A percentile compares a stretch with the other conserved stretches of the same genome.
Evolutionary conservation across 768 basidiomycete genomes (phyloP).

Genomic region (Candolleomyces eurysporus): DNA sequence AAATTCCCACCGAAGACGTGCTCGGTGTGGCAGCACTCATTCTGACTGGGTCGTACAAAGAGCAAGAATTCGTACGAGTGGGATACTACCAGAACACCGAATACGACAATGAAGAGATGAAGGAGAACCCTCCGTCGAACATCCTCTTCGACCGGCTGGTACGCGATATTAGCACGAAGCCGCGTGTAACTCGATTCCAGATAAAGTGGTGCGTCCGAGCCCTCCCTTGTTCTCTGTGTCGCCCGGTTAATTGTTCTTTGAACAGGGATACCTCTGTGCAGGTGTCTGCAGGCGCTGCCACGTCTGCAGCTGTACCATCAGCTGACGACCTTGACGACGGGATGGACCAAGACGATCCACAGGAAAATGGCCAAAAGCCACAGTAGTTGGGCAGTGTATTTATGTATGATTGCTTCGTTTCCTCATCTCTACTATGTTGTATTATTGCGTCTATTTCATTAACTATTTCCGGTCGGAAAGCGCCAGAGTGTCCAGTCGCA

Average conservation of each 20-base stretch:
- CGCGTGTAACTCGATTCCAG: constrained; percentile 90
- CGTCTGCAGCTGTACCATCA: constrained; percentile 71
- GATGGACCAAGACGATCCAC: constrained; percentile 23
- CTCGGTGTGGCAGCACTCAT: constrained; percentile 97
- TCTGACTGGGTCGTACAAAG: constrained; percentile 91
- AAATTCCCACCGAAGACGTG: constrained; percentile 87
- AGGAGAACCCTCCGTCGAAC: constrained; percentile 60
- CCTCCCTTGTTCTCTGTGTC: neutral
- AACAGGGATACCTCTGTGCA: constrained; percentile 63
- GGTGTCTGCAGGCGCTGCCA: constrained; percentile 57
- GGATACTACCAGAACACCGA: constrained; percentile 99
- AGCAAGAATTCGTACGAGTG: constrained; percentile 98
- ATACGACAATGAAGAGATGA: constrained; percentile 94
- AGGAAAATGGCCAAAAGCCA: constrained; percentile 7
- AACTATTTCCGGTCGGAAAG: no score
- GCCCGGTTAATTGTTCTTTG: constrained; percentile 3
- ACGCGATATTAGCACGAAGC: constrained; percentile 87
- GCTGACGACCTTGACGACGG: constrained; percentile 59
- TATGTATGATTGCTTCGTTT: neutral
- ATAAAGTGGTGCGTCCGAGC: constrained; percentile 71
- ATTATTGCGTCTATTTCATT: constrained; percentile 1
- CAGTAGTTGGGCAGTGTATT: neutral
- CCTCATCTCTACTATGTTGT: neutral
- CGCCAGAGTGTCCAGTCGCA: no score
- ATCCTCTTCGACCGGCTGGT: constrained; percentile 80